Evolutionary conservation across 225 moss, liverwort and hornwort species (phyloP), one percentile per base, ranked within the genome.

Genomic region (Bryum argenteum): DNA sequence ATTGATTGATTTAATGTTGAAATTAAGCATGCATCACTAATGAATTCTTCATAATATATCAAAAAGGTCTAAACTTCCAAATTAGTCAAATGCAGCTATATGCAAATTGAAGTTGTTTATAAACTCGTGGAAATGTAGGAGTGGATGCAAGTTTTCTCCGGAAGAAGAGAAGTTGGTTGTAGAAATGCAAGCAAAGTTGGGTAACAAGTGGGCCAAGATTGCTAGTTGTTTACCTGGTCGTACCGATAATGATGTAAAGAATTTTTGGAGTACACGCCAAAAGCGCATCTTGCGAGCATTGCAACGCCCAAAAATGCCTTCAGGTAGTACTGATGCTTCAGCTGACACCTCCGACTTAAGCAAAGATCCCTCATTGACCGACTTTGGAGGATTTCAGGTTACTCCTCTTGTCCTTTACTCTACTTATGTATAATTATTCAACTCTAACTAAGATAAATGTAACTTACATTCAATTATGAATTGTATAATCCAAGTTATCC

Each of bases 171-270:
- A 94, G 11, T 72, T 98, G 41, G 97, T 98, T 3, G 97, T 94
- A 48, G 97, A 94, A 70, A 98, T 98, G 97, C 97, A 98, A 87
- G 89, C 92, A 43, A 98, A 94, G 74, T 37, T 98, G 48, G 97
- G 97, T 64, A 98, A 98, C 73, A 98, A 98, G 50, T 98, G 97
- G 97, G 97, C 97, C 45, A 98, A 94, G 41, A 98, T 98, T 33
- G 97, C 97, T 0, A 94, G 94, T 23, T 98, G 94, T 71, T 88
- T 98, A 17, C 94, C 92, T 0, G 94, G 97, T 1, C 90, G 97
- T 58, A 94, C 97, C 0, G 97, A 98, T 72, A 98, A 98, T 6
- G 97, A 98, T 13, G 97, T 98, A 8, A 98, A 98, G 76, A 98
- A 98, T 47, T 98, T 98, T 37, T 98, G 97, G 97, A 98, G 97